Conservation (phyloP, 257 asterid species). For the Rhazya stricta region DNA sequence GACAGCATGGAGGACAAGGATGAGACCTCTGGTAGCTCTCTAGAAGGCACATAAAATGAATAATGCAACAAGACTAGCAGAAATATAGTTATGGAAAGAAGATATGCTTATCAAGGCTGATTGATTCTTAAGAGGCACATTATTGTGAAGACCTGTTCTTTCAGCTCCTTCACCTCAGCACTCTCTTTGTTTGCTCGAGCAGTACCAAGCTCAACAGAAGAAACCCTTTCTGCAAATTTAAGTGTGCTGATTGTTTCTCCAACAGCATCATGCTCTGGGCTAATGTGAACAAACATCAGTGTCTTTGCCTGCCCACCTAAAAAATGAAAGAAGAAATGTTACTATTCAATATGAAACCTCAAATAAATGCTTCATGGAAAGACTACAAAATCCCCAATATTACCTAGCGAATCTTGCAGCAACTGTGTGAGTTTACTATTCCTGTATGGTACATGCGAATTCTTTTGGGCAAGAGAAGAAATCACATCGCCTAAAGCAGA, state of each 20-base stretch:
- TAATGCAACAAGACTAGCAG: neutral
- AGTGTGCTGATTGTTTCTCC: constrained; percentile 83
- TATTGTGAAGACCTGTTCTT: constrained; percentile 57
- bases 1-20: neutral
- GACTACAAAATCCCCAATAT: constrained; percentile 12
- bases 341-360: neutral
- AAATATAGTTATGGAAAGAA: neutral
- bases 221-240: constrained; percentile 88
- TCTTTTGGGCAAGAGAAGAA: constrained; percentile 69
- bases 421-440: constrained; percentile 89
- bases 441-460: constrained; percentile 70
- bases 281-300: constrained; percentile 76
- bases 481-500: constrained; percentile 92
- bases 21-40: neutral
- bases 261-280: constrained; percentile 69
- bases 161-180: constrained; percentile 66
- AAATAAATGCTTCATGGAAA: neutral
- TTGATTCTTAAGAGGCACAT: neutral
- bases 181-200: constrained; percentile 69
- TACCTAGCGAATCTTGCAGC: constrained; percentile 89
- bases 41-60: neutral
- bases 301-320: constrained; percentile 89
- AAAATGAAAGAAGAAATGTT: constrained; percentile 12
- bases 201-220: constrained; percentile 77
- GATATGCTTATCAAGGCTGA: neutral